phyloP scores from a whole-genome alignment of 208 protist species.

The Trypanosoma melophagium region DNA sequence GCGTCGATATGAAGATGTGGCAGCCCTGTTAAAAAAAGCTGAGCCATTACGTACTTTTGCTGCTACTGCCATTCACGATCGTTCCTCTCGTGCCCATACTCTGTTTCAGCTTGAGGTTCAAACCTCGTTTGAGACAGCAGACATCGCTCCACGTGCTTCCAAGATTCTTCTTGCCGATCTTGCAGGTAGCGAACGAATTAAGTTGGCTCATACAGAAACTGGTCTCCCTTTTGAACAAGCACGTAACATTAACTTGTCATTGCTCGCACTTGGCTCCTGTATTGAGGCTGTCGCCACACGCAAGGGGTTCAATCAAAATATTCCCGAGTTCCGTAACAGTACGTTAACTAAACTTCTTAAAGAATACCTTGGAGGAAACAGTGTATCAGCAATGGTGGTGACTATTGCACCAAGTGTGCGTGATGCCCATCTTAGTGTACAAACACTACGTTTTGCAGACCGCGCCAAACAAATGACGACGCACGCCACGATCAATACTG shows the following conservation, averaged over 20 bases:
- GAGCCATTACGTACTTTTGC: slow-evolving; percentile 87
- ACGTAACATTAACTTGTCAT: slow-evolving; percentile 83
- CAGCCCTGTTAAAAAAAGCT: slow-evolving; percentile 79
- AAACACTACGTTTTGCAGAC: slow-evolving; percentile 87
- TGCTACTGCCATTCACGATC: slow-evolving; percentile 83
- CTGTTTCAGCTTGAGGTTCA: slow-evolving; percentile 79
- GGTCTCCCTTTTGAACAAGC: slow-evolving; percentile 78
- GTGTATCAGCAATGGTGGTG: slow-evolving; percentile 77
- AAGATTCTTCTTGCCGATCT: slow-evolving; percentile 82
- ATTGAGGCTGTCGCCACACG: slow-evolving; percentile 79
- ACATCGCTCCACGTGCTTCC: slow-evolving; percentile 54
- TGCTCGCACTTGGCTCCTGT: slow-evolving; percentile 75
- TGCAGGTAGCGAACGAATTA: slow-evolving; percentile 80
- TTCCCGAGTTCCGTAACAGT: slow-evolving; percentile 84
- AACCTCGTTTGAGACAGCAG: slow-evolving; percentile 56
- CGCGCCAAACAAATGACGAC: slow-evolving; percentile 82
- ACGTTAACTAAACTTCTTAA: slow-evolving; percentile 87
- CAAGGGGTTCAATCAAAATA: slow-evolving; percentile 36
- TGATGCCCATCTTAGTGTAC: slow-evolving; percentile 77
- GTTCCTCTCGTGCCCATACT: slow-evolving; percentile 82
- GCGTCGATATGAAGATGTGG: slow-evolving; percentile 77
- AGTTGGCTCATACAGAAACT: slow-evolving; percentile 68
- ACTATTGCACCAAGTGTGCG: slow-evolving; percentile 66
- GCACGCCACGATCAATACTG: slow-evolving; percentile 79
- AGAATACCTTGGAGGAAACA: slow-evolving; percentile 87